phyloP scores from a whole-genome alignment of 352 stramenopile species.

The Phytophthora macrochlamydospora region DNA sequence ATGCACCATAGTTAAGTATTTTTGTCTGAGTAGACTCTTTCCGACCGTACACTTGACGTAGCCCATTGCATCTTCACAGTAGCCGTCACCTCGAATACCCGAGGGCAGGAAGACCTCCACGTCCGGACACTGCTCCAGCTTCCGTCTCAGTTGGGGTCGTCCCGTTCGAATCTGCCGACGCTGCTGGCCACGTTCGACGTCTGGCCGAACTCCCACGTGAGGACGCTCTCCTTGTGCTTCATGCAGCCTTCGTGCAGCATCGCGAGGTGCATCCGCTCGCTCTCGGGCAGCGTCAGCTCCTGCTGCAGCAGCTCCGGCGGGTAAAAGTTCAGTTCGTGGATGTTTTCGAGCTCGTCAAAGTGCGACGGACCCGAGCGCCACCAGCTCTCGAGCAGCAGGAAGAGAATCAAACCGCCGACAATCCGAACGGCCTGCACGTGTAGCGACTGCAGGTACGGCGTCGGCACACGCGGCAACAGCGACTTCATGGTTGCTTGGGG shows the following conservation, averaged over 20 bases:
- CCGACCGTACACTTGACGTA: slow-evolving; percentile 60
- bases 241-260: slow-evolving; percentile 57
- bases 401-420: background rate
- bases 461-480: background rate
- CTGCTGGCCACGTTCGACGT: slow-evolving; percentile 16
- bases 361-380: slow-evolving; percentile 17
- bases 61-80: slow-evolving; percentile 76
- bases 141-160: slow-evolving; percentile 47
- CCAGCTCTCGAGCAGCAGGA: slow-evolving; percentile 25
- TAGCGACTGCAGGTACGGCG: slow-evolving; percentile 7
- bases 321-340: slow-evolving; percentile 32
- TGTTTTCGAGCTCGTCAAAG: slow-evolving; percentile 31
- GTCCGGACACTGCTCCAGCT: slow-evolving; percentile 54
- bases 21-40: background rate
- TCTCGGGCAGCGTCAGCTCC: slow-evolving; percentile 24
- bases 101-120: slow-evolving; percentile 67
- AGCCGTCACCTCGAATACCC: slow-evolving; percentile 55
- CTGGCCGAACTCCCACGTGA: slow-evolving; percentile 41
- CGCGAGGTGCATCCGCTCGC: slow-evolving; percentile 50
- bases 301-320: slow-evolving; percentile 23
- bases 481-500: background rate
- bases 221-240: slow-evolving; percentile 41
- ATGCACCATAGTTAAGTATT: slow-evolving; percentile 1
- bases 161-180: slow-evolving; percentile 27
- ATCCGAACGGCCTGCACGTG: slow-evolving; percentile 5